A percentile compares a stretch with the other conserved stretches of the same genome.
These are phyloP conservation scores for Ceratobasidium sp. DNA, from an alignment of 1,284 basidiomycete species.

Conservation along the genomic window DNA sequence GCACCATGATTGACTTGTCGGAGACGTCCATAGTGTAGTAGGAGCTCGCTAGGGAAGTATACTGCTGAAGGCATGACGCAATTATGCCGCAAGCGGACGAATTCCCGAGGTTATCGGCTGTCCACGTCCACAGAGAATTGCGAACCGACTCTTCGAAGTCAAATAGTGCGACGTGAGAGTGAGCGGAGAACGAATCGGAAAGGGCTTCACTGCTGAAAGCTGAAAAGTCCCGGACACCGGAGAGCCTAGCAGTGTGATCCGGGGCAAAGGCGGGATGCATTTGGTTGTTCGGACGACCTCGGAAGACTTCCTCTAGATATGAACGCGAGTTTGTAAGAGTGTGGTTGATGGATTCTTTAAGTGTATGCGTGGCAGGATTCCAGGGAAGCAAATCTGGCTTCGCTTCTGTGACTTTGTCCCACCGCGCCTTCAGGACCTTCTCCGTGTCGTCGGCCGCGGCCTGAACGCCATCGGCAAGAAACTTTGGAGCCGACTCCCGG, in stretches of 20 bases:
- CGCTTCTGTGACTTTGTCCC: constrained; percentile 52
- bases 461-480: constrained; percentile 51
- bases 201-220: not conserved
- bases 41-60: not conserved
- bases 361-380: constrained; percentile 44
- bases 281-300: not conserved
- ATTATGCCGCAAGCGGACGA: not conserved
- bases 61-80: constrained; percentile 18
- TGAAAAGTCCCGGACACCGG: not conserved
- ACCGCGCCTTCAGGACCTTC: constrained; percentile 53
- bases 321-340: constrained; percentile 53
- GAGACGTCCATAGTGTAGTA: constrained; percentile 4
- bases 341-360: constrained; percentile 56
- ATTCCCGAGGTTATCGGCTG: not conserved
- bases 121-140: not conserved
- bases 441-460: constrained; percentile 47
- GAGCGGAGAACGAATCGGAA: too few species aligned
- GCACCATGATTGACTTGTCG: constrained; percentile 47
- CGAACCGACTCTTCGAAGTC: constrained; percentile 20
- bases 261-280: not conserved
- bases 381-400: too few species aligned
- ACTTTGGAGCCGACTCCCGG: constrained; percentile 46
- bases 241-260: not conserved
- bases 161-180: constrained; percentile 14
- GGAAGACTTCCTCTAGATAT: constrained; percentile 52